A percentile compares a stretch with the other conserved stretches of the same genome.
phyloP scores from a whole-genome alignment of 805 yeast genomes.

The Lipomyces orientalis region DNA sequence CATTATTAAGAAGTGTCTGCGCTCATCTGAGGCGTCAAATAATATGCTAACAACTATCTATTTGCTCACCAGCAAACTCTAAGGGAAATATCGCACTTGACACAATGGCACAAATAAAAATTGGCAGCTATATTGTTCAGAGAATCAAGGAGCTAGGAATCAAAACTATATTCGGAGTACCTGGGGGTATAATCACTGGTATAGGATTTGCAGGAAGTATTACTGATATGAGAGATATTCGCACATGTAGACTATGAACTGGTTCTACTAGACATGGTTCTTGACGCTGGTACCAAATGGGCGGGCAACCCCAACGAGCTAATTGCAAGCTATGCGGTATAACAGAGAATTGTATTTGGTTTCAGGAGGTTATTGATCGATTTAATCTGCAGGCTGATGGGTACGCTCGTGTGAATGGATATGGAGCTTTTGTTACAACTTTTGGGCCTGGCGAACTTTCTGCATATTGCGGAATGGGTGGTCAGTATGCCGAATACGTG shows the following conservation, averaged over 20 bases:
- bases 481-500: conserved; percentile 87
- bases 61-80: too few relatives aligned
- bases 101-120: not conserved
- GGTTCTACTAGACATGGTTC: not conserved
- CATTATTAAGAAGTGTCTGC: too few relatives aligned
- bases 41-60: too few relatives aligned
- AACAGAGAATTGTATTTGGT: too few relatives aligned
- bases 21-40: too few relatives aligned
- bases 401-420: not conserved
- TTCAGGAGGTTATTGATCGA: not conserved
- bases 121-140: not conserved
- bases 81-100: too few relatives aligned
- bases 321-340: not conserved
- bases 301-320: not conserved
- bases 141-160: not conserved
- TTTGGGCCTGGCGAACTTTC: not conserved
- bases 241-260: not conserved
- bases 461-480: conserved; percentile 67
- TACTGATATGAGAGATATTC: too few relatives aligned
- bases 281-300: not conserved
- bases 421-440: not conserved
- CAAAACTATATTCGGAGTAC: not conserved
- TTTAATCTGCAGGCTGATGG: not conserved
- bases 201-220: too few relatives aligned
- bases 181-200: not conserved